Base-by-base conservation (phyloP, 2,329 filamentous ascomycete genomes). In the Aspergillus sp. region DNA sequence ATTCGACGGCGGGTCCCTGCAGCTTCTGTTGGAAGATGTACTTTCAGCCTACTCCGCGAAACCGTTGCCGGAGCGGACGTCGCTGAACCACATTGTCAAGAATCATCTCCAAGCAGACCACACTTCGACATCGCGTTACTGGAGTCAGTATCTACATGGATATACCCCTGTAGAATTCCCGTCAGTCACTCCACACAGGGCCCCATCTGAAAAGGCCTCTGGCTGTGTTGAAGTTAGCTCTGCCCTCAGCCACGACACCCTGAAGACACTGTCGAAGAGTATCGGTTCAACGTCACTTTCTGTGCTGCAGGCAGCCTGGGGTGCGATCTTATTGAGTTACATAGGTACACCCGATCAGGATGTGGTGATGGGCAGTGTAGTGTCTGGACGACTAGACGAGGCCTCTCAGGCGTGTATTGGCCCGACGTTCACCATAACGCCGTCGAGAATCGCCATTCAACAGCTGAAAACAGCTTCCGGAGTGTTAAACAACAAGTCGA, bases 231-330 rank as follows among this genome's bases (percentile, higher is more conserved):
- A 69, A 48, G 60, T 68, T 3, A 56, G 56, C n/a, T 62, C 66
- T 22, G 42, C 32, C n/a, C 64, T 58, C 5, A 62, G 56, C 34
- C 59, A 69, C 20, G 59, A 62, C 30, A 4, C 68, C 48, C 57
- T 77, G 67, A 58, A 72, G 62, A 62, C 63, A 64, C 50, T 67
- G 66, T 48, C 75, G 41, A 67, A 61, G 20, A 52, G 30, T 4
- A 54, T 74, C 17, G 66, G 65, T 2, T 64, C 64, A 0, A 71
- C 72, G 2, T 72, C 73, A 3, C 60, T 74, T 26, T 66, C 72
- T 0, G 64, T 74, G 4, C 62, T 75, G 8, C 74, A 76, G 48
- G 72, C 73, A 13, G 67, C 73, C 18, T 76, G 73, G 73, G 66
- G 66, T 3, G 64, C 69, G 6, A 60, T 76, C n/a, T 54, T 76